These are phyloP conservation scores for Pichia thaimueangensis DNA, from an alignment of 805 yeast genomes.

Conservation along the genomic window DNA sequence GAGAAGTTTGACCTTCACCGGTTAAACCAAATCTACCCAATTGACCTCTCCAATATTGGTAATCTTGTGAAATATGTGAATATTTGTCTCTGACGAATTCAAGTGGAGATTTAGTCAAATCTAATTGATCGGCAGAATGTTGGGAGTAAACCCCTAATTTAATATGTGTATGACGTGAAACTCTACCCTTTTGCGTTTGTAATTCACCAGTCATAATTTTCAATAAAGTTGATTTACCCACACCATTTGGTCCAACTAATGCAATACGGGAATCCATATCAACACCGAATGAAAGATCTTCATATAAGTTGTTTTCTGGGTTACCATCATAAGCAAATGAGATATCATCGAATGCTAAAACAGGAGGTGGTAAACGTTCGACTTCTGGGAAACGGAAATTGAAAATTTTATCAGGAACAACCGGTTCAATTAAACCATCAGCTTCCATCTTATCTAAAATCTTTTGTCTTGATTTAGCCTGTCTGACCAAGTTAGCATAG, in stretches of 20 bases:
- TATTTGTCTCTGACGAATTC: conserved; percentile 96
- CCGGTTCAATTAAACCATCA: conserved; percentile 92
- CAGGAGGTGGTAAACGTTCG: conserved; percentile 98
- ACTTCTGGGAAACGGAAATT: conserved; percentile 91
- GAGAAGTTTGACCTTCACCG: conserved; percentile 97
- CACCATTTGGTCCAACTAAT: conserved; percentile 98
- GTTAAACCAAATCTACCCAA: conserved; percentile 97
- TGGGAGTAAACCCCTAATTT: conserved; percentile 98
- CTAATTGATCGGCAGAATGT: conserved; percentile 98
- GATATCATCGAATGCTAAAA: conserved; percentile 90
- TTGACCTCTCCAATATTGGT: conserved; percentile 98
- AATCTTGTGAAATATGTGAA: conserved; percentile 87
- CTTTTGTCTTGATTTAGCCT: conserved; percentile 99
- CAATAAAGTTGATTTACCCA: conserved; percentile 93
- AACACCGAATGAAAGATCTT: conserved; percentile 90
- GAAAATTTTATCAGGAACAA: conserved; percentile 87
- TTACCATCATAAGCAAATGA: conserved; percentile 85
- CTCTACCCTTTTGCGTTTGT: conserved; percentile 88
- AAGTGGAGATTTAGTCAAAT: conserved; percentile 87
- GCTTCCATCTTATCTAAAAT: conserved; percentile 99
- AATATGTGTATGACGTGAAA: conserved; percentile 94
- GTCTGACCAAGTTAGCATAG: conserved; percentile 95
- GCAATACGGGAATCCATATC: conserved; percentile 99
- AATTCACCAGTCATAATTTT: conserved; percentile 95
- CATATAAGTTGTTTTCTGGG: conserved; percentile 81